phyloP scores from a whole-genome alignment of 2,329 filamentous ascomycete species.

The Endothia cerciana region DNA sequence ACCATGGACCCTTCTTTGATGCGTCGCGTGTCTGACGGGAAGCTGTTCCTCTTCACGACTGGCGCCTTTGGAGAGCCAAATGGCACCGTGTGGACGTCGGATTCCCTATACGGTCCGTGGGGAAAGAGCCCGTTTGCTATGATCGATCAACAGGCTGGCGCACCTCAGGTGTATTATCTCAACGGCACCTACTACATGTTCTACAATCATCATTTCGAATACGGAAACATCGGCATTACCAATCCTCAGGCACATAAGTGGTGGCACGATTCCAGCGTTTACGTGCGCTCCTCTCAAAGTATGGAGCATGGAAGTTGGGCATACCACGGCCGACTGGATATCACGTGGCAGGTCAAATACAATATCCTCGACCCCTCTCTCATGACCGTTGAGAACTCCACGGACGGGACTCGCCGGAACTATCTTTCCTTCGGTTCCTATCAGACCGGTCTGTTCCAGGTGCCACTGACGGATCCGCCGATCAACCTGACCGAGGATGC shows the following conservation, averaged over 20 bases:
- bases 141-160: constrained; percentile 30
- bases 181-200: constrained; percentile 34
- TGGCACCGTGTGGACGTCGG: constrained; percentile 32
- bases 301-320: constrained; percentile 61
- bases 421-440: constrained; percentile 34
- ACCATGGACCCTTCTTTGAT: constrained; percentile 33
- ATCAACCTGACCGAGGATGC: constrained; percentile 29
- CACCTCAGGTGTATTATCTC: constrained; percentile 32
- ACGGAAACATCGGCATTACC: constrained; percentile 29
- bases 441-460: constrained; percentile 34
- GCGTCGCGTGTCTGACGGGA: constrained; percentile 32
- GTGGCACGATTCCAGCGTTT: constrained; percentile 30
- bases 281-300: constrained; percentile 41
- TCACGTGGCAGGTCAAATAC: constrained; percentile 32
- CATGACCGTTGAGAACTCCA: constrained; percentile 27
- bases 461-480: constrained; percentile 33
- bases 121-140: constrained; percentile 27
- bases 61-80: constrained; percentile 22
- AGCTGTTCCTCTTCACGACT: constrained; percentile 34
- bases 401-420: constrained; percentile 19
- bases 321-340: constrained; percentile 51
- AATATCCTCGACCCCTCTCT: constrained; percentile 33
- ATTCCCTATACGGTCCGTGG: constrained; percentile 34
- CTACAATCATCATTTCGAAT: constrained; percentile 35
- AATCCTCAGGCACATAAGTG: constrained; percentile 28